Conservation (phyloP, 1,284 basidiomycete genomes). For the Naganishia cerealis region DNA sequence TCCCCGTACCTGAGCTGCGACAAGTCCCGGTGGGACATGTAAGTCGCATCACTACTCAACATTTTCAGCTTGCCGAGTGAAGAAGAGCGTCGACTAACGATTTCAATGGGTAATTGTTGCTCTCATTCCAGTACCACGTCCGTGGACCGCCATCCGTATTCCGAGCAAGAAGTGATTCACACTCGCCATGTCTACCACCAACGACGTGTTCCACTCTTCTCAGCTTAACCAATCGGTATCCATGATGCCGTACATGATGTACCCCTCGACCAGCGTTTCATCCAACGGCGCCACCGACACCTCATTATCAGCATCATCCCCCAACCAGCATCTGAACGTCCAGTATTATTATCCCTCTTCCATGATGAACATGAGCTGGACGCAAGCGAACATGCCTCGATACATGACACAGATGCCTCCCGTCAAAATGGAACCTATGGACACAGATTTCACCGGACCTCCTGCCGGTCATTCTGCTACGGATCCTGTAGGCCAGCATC, state of each 20-base stretch:
- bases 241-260: not conserved
- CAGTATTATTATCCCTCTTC: not conserved
- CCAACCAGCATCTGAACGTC: not conserved
- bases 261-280: too few relatives aligned
- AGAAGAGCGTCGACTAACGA: not conserved
- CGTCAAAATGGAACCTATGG: constrained; percentile 10
- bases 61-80: not conserved
- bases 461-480: not conserved
- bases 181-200: not conserved
- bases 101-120: not conserved
- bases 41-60: not conserved
- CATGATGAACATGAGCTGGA: not conserved
- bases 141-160: not conserved
- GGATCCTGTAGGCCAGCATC: not conserved
- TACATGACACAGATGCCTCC: constrained; percentile 3
- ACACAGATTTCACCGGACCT: not conserved
- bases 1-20: not conserved
- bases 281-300: not conserved
- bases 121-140: not conserved
- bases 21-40: not conserved
- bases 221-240: not conserved
- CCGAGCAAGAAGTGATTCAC: not conserved
- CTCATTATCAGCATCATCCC: not conserved
- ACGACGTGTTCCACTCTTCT: constrained; percentile 1
- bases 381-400: constrained; percentile 8